Evolutionary conservation across 768 basidiomycete genomes (phyloP).

Genomic region (Ephemerocybe angulata): DNA sequence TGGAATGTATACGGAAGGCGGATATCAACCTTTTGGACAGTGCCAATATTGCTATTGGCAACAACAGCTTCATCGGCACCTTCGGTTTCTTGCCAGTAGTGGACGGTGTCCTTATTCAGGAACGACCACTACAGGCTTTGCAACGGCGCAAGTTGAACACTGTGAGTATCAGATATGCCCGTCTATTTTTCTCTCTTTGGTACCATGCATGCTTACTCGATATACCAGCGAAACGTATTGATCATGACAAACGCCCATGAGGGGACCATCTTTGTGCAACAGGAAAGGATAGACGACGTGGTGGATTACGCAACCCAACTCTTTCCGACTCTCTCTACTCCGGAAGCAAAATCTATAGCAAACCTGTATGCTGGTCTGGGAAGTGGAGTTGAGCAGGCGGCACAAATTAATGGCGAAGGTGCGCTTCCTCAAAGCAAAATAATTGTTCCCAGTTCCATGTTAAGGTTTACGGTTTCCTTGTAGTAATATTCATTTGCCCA

Average conservation of each 20-base stretch:
- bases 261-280: slow-evolving; percentile 37
- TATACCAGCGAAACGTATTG: slow-evolving; percentile 26
- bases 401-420: slow-evolving; percentile 9
- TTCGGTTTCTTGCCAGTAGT: slow-evolving; percentile 44
- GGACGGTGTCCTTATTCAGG: slow-evolving; percentile 43
- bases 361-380: slow-evolving; percentile 5
- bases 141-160: slow-evolving; percentile 37
- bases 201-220: not conserved
- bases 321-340: slow-evolving; percentile 33
- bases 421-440: not conserved
- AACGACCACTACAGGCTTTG: slow-evolving; percentile 38
- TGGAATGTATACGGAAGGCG: slow-evolving; percentile 38
- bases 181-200: not conserved
- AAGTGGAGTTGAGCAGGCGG: slow-evolving; percentile 4
- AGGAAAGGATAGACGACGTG: slow-evolving; percentile 15
- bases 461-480: not conserved
- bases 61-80: slow-evolving; percentile 35
- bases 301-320: slow-evolving; percentile 31
- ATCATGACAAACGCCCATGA: slow-evolving; percentile 37
- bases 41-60: slow-evolving; percentile 29
- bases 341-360: slow-evolving; percentile 15
- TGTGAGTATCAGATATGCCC: slow-evolving; percentile 21
- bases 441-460: no score
- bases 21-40: slow-evolving; percentile 29
- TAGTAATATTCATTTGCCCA: slow-evolving; percentile 45